Percentiles rank a stretch among this genome's conserved stretches.
These are phyloP conservation scores for Exophiala spinifera DNA, from an alignment of 2,329 filamentous ascomycete genomes.

Conservation along the genomic window DNA sequence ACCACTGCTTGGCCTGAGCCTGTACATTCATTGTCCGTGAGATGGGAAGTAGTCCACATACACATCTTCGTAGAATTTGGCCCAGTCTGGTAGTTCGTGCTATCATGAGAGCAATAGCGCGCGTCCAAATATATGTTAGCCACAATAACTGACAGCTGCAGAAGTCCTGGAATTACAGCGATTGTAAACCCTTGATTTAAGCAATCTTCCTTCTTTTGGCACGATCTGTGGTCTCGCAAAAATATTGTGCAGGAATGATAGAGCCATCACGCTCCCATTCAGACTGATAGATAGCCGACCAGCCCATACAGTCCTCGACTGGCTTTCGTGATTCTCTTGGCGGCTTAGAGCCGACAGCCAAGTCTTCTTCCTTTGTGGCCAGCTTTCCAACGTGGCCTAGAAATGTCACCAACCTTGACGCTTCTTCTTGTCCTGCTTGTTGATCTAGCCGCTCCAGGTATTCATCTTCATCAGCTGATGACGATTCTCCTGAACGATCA, in stretches of 20 bases:
- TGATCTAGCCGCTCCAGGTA: slow-evolving; percentile 51
- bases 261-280: slow-evolving; percentile 22
- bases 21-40: not conserved
- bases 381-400: slow-evolving; percentile 36
- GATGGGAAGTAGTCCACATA: not conserved
- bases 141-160: no score
- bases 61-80: not conserved
- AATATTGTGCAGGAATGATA: not conserved
- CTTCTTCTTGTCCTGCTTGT: slow-evolving; percentile 43
- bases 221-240: not conserved
- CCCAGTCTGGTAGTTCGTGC: not conserved
- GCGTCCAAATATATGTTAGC: not conserved
- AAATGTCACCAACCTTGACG: slow-evolving; percentile 44
- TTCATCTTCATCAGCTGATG: slow-evolving; percentile 7
- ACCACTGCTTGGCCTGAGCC: not conserved
- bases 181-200: not conserved
- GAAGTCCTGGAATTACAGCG: no score
- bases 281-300: slow-evolving; percentile 29
- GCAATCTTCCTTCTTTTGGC: slow-evolving; percentile 12
- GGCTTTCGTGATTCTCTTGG: slow-evolving; percentile 30
- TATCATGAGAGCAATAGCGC: not conserved
- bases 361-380: slow-evolving; percentile 25
- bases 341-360: slow-evolving; percentile 22
- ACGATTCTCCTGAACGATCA: not conserved
- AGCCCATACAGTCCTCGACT: slow-evolving; percentile 33